Base-by-base conservation (phyloP, 2,329 filamentous ascomycete species). In the Scopulariopsis brevicaulis region DNA sequence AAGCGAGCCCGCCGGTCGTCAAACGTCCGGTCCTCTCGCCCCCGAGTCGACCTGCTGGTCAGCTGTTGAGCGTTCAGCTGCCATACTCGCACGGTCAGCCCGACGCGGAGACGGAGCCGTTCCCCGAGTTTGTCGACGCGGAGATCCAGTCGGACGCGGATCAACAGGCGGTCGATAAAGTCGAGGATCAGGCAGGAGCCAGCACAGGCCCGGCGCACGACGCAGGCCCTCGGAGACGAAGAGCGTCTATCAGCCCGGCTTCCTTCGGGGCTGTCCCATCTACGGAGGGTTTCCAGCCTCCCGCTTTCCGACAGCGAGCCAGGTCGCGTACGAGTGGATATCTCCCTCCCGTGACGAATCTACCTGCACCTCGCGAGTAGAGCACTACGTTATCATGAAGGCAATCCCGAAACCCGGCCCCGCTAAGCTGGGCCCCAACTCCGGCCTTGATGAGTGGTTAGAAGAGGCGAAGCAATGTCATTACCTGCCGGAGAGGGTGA, bases 401-500 rank as follows among this genome's bases (percentile, higher is more conserved):
- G 25, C 64, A 59, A 82, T 96, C 64, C 93, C 94, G 59, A 89
- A 93, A 76, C 93, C 93, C 59, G 93, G 93, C 57, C 92, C 93
- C 59, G 93, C 93, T 60, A 90, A 88, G 65, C 77, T 97, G 63
- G 85, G 84, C 62, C 84, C 88, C 59, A 89, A 90, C 70, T 89
- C 92, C 46, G 90, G 90, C 15, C 85, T 95, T 37, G 90, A 96
- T 71, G 92, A 97, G 75, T 99, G 94, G 94, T 81, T 99, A 35
- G 89, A 94, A 69, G 89, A 95, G 72, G 94, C 94, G 52, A 96
- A 96, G 74, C 89, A 94, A 73, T 97, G 94, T 76, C 94, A 96
- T 72, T 96, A 97, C 71, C 82, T 99, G 56, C 94, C 94, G 55
- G 94, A 99, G 74, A 77, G 86, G 62, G 90, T 95, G 68, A 99